Percentiles rank a stretch among this genome's conserved stretches.
Conservation (phyloP, 805 yeast genomes). For the Metschnikowia arizonensis region DNA sequence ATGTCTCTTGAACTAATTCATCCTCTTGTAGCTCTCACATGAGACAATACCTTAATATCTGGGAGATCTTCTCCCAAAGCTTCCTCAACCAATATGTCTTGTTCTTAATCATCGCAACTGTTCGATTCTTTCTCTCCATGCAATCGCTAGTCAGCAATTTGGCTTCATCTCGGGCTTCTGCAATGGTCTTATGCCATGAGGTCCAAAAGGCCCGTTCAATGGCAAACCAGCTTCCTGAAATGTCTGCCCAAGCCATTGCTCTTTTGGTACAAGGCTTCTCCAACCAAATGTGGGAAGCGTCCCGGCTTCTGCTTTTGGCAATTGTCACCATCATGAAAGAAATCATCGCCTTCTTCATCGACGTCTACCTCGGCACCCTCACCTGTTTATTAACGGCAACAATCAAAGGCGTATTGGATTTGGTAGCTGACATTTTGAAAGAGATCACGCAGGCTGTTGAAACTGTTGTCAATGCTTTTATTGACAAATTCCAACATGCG, state of each 20-base stretch:
- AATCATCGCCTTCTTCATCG: conserved; percentile 24
- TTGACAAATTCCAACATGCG: conserved; percentile 63
- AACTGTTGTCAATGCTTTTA: conserved; percentile 53
- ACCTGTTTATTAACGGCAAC: conserved; percentile 76
- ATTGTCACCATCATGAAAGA: conserved; percentile 44
- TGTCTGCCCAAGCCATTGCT: conserved; percentile 17
- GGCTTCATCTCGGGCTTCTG: not conserved
- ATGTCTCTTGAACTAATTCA: too few species aligned
- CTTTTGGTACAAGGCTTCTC: not conserved
- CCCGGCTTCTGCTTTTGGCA: conserved; percentile 36
- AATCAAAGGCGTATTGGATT: conserved; percentile 64
- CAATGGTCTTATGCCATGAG: conserved; percentile 38
- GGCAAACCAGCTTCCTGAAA: conserved; percentile 49
- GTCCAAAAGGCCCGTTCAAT: conserved; percentile 33
- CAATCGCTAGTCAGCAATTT: not conserved
- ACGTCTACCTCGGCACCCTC: conserved; percentile 79
- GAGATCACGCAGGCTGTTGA: conserved; percentile 60
- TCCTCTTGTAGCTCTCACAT: too few species aligned
- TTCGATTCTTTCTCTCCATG: conserved; percentile 20
- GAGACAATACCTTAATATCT: conserved; percentile 40
- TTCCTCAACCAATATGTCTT: conserved; percentile 67
- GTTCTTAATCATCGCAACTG: conserved; percentile 47
- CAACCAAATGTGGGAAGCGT: conserved; percentile 1
- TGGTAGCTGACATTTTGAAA: conserved; percentile 51
- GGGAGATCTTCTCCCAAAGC: conserved; percentile 57